Evolutionary conservation across 805 yeast species (phyloP).

Genomic region (Myxozyma lipomycoides): DNA sequence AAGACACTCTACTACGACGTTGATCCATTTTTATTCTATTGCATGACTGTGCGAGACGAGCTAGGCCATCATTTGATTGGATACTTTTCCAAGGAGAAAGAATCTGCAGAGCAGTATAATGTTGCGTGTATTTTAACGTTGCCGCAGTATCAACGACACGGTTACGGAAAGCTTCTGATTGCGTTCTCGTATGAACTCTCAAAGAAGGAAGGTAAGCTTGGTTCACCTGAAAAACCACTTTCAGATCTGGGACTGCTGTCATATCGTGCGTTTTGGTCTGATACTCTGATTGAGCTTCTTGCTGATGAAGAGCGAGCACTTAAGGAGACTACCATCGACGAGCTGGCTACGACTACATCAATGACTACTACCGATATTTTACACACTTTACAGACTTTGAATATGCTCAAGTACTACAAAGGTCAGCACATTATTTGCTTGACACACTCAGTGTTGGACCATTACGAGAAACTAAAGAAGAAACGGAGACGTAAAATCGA

Average conservation of each 20-base stretch:
- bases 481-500: constrained; percentile 71
- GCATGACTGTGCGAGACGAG: constrained; percentile 88
- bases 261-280: constrained; percentile 96
- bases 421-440: constrained; percentile 90
- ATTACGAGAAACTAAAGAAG: constrained; percentile 65
- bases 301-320: constrained; percentile 35
- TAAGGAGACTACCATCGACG: constrained; percentile 69
- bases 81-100: constrained; percentile 94
- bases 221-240: constrained; percentile 96
- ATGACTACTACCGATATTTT: constrained; percentile 96
- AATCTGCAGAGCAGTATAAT: constrained; percentile 89
- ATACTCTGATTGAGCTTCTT: constrained; percentile 69
- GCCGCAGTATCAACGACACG: constrained; percentile 95
- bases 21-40: constrained; percentile 92
- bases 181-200: constrained; percentile 92
- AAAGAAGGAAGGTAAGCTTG: constrained; percentile 80
- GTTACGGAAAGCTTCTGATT: constrained; percentile 86
- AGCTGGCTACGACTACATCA: constrained; percentile 75
- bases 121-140: constrained; percentile 95
- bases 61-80: constrained; percentile 96
- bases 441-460: constrained; percentile 74
- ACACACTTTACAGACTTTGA: constrained; percentile 87
- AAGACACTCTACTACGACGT: constrained; percentile 96
- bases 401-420: constrained; percentile 84
- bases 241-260: constrained; percentile 91